These are phyloP conservation scores for Apiospora kogelbergensis DNA, from an alignment of 2,329 filamentous ascomycete genomes.

Conservation along the genomic window DNA sequence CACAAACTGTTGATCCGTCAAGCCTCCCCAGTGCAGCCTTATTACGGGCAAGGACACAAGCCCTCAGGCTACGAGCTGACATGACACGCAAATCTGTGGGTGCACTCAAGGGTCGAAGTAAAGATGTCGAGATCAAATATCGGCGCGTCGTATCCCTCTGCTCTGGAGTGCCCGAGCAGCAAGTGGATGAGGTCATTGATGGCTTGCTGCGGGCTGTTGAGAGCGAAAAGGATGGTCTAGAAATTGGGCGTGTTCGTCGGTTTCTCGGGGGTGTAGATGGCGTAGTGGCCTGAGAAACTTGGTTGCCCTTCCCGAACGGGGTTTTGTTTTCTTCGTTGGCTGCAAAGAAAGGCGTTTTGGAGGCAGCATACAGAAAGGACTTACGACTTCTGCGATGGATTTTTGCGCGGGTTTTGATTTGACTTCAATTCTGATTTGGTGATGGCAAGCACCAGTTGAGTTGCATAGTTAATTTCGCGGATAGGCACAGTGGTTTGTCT, in stretches of 20 bases:
- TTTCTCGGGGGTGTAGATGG: conserved; percentile 80
- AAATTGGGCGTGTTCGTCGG: conserved; percentile 73
- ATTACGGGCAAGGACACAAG: conserved; percentile 67
- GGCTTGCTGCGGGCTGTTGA: conserved; percentile 84
- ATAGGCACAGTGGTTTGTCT: neutral
- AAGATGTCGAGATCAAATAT: conserved; percentile 84
- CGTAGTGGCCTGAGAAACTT: conserved; percentile 35
- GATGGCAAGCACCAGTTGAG: neutral
- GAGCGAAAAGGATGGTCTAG: conserved; percentile 76
- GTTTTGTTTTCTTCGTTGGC: neutral
- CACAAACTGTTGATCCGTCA: conserved; percentile 34
- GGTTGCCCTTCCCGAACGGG: neutral
- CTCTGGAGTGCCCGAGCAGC: conserved; percentile 73
- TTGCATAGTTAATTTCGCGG: neutral
- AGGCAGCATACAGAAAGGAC: neutral
- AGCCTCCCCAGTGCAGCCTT: conserved; percentile 59
- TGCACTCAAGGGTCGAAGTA: conserved; percentile 74
- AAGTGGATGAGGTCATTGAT: conserved; percentile 79
- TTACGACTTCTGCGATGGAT: neutral
- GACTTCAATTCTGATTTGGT: neutral
- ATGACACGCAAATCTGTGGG: conserved; percentile 67
- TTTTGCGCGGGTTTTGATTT: neutral
- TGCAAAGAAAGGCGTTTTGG: conserved; percentile 1
- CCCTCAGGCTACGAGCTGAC: conserved; percentile 69
- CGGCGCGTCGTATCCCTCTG: conserved; percentile 85